Conservation (phyloP, 345 rosid species). For the Cardamine occulta region DNA sequence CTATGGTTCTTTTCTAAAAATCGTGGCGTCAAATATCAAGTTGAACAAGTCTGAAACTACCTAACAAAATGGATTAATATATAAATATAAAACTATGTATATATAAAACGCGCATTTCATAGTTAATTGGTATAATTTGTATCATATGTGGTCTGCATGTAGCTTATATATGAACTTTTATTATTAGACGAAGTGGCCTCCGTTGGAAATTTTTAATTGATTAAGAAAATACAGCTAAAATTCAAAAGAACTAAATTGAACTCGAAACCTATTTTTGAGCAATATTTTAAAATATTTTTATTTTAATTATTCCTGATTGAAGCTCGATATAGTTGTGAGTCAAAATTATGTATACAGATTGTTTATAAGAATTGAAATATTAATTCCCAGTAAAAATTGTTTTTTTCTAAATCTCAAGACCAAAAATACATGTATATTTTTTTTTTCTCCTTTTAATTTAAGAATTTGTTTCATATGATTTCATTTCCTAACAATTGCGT, state of each 20-base stretch:
- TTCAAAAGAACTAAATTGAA: neutral
- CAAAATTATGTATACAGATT: neutral
- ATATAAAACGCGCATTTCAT: conserved; percentile 8
- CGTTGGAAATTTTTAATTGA: neutral
- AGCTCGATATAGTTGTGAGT: conserved; percentile 1
- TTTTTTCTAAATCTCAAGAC: neutral
- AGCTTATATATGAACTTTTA: conserved; percentile 28
- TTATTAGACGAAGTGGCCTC: conserved; percentile 24
- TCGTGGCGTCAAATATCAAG: conserved; percentile 45
- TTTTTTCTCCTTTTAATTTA: neutral
- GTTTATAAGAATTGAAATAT: neutral
- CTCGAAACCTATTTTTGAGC: neutral
- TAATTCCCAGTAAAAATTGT: conserved; percentile 6
- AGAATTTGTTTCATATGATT: conserved; percentile 4
- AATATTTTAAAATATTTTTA: neutral
- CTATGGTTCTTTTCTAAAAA: conserved; percentile 23
- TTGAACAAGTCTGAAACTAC: conserved; percentile 35
- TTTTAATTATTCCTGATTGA: neutral
- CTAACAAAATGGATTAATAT: conserved; percentile 1
- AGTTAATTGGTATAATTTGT: conserved; percentile 3
- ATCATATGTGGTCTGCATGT: conserved; percentile 44
- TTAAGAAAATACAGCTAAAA: conserved; percentile 15
- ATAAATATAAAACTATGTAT: neutral
- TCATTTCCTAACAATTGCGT: conserved; percentile 32
- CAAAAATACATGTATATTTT: neutral